Percentiles rank a stretch among this genome's conserved stretches.
phyloP scores from a whole-genome alignment of 148 eudicot species.

The Chenopodium album region DNA sequence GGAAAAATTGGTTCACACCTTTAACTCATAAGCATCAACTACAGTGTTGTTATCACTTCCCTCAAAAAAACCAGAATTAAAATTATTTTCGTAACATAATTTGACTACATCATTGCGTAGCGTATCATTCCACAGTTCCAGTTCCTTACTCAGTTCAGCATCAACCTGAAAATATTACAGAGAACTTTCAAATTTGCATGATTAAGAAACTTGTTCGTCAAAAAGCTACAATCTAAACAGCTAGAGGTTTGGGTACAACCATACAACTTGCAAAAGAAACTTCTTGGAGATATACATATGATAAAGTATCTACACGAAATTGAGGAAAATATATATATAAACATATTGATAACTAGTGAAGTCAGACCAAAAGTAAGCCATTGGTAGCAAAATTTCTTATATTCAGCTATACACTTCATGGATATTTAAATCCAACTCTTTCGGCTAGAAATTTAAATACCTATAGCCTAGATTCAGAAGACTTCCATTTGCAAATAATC shows the following conservation, averaged over 20 bases:
- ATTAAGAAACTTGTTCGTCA: not conserved
- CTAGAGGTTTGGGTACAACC: not conserved
- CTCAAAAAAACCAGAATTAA: slow-evolving; percentile 86
- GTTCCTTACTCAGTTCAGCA: slow-evolving; percentile 79
- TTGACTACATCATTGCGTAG: slow-evolving; percentile 86
- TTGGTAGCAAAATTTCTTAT: not conserved
- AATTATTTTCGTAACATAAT: slow-evolving; percentile 90
- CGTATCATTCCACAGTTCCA: slow-evolving; percentile 95
- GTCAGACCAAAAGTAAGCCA: not conserved
- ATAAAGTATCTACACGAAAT: not conserved
- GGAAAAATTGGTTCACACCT: slow-evolving; percentile 40
- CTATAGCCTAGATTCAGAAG: no score
- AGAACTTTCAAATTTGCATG: slow-evolving; percentile 5
- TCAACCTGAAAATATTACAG: slow-evolving; percentile 56
- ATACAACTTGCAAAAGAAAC: not conserved
- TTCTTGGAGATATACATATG: not conserved
- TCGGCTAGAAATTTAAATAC: not conserved
- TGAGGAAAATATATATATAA: not conserved
- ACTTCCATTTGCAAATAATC: not conserved
- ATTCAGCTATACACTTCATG: not conserved
- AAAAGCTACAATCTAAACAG: not conserved
- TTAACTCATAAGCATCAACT: slow-evolving; percentile 93
- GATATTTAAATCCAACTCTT: not conserved
- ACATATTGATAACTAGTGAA: not conserved
- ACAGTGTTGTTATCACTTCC: slow-evolving; percentile 74